These are phyloP conservation scores for Pyricularia pennisetigena DNA, from an alignment of 2,329 filamentous ascomycete species.

Conservation along the genomic window DNA sequence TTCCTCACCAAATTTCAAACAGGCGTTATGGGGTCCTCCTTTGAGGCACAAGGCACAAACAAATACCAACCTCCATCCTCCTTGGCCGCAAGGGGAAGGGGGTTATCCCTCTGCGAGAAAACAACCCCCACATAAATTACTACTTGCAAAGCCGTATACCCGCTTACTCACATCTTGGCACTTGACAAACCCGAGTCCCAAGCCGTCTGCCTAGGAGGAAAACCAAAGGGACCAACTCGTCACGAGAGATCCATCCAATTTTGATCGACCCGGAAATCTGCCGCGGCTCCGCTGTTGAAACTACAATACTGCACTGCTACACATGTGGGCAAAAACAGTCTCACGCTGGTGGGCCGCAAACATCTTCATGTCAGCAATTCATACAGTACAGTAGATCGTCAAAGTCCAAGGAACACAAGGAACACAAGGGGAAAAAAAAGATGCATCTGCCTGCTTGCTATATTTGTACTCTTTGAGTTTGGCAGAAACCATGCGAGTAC, in stretches of 20 bases:
- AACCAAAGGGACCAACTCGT: neutral
- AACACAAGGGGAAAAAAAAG: neutral
- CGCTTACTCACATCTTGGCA: neutral
- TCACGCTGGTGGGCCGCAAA: neutral
- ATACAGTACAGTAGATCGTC: neutral
- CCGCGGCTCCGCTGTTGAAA: neutral
- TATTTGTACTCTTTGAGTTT: neutral
- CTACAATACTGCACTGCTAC: neutral
- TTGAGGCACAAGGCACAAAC: neutral
- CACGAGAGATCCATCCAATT: neutral
- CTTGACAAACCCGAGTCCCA: neutral
- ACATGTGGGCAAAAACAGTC: neutral
- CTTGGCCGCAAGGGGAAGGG: neutral
- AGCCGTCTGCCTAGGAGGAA: neutral
- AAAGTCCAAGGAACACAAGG: too few relatives aligned
- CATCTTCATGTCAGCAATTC: neutral
- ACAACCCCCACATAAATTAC: neutral
- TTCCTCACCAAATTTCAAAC: neutral
- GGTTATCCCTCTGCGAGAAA: neutral
- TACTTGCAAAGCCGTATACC: neutral
- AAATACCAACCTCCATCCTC: neutral
- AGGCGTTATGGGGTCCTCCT: neutral
- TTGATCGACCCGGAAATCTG: neutral
- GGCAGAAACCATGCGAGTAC: neutral
- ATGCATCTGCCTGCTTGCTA: neutral